Evolutionary conservation across 2,329 filamentous ascomycete genomes (phyloP), one percentile per base, ranked within the genome.

Genomic region (Blumeria graminis): DNA sequence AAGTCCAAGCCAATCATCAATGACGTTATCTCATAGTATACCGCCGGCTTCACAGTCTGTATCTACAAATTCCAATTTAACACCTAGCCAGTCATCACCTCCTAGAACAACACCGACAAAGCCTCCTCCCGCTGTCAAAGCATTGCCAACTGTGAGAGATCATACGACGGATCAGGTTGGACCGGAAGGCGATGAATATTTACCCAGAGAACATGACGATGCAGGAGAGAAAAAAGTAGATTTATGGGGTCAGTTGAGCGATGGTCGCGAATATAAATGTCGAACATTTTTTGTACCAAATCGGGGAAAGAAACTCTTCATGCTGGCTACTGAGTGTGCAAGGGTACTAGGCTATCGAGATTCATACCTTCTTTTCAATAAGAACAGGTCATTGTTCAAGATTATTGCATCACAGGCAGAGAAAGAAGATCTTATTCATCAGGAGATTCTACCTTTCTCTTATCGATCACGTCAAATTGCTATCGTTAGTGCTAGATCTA

Each of bases 391-490:
- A 1, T 74, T 98, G 8, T 94, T 79, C 75, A 98, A 98, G 71
- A 98, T 98, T 66, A 98, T 98, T 64, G 90, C 90, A 57, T 93
- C 84, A 60, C 90, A 96, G 68, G 74, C 83, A 33, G 92, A 98
- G 68, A 98, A 98, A 74, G 92, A 98, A 68, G 88, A 96, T 65
- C 74, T 98, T 14, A 94, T 98, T 53, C 76, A 82, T 60, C 89
- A 96, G 71, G 92, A 96, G 65, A 93, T 96, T 57, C 73, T 98
- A 18, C 92, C 92, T 0, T 98, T 96, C 69, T 95, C 90, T 3
- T 98, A 98, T 68, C 81, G 92, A 48, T 98, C 92, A n/a, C 81
- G 92, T 55, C 92, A 98, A 70, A 98, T 98, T 63, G 92, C 92
- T 55, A 95, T 98, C 60, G 92, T 98, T 46, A 96, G 92, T 0